Conservation (phyloP, 2,329 filamentous ascomycete species). For the Stemphylium vesicarium region DNA sequence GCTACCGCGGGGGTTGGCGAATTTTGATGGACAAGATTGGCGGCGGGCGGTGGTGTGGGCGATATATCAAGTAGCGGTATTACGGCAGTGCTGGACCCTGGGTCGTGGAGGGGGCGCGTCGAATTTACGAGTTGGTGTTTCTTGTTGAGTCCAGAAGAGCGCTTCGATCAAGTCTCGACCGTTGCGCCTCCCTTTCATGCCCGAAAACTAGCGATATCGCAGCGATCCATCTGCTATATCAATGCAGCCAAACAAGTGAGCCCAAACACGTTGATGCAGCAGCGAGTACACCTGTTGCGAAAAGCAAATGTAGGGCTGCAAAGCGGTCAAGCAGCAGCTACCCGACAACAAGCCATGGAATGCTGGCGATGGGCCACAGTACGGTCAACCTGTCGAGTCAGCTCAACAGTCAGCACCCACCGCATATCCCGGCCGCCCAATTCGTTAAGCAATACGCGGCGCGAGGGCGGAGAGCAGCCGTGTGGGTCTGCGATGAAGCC, state of each 20-base stretch:
- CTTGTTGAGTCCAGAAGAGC: constrained; percentile 40
- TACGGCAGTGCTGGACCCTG: constrained; percentile 14
- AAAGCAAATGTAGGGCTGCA: constrained; percentile 5
- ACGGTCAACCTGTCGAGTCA: constrained; percentile 12
- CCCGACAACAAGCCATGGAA: constrained; percentile 12
- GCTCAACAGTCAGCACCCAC: constrained; percentile 21
- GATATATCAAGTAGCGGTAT: constrained; percentile 9
- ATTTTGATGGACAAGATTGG: neutral
- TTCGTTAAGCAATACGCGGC: constrained; percentile 16
- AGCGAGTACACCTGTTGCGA: constrained; percentile 5
- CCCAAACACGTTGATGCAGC: neutral
- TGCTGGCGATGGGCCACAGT: constrained; percentile 10
- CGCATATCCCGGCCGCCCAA: constrained; percentile 14
- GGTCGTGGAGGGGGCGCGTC: constrained; percentile 13
- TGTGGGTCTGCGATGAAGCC: constrained; percentile 16
- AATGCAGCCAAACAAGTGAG: constrained; percentile 17
- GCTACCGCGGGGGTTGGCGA: constrained; percentile 11
- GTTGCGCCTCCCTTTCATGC: constrained; percentile 24
- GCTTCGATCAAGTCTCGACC: constrained; percentile 32
- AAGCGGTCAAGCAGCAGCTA: constrained; percentile 11
- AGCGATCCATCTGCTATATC: constrained; percentile 19
- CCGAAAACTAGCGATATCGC: constrained; percentile 14
- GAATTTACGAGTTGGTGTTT: constrained; percentile 26
- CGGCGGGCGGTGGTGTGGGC: neutral
- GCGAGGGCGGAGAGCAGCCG: constrained; percentile 17